Evolutionary conservation across 129 eudicot genomes (phyloP).

Genomic region (Deinandra increscens): DNA sequence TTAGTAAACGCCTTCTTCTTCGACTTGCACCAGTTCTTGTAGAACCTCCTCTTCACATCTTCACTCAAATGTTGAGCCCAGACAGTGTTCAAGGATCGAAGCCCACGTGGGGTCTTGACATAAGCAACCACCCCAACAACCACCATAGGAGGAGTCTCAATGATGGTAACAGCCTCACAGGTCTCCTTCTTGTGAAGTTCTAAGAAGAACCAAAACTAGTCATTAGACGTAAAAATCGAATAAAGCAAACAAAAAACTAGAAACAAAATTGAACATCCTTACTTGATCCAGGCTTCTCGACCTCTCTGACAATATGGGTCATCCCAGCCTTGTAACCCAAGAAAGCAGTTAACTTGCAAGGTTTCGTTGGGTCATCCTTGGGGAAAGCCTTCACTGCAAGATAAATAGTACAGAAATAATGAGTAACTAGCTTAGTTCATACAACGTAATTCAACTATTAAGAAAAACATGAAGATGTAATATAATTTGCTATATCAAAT

Average conservation of each 20-base stretch:
- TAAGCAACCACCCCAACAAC: conserved; percentile 27
- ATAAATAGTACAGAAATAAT: not conserved
- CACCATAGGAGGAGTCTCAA: conserved; percentile 31
- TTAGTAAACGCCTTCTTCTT: conserved; percentile 58
- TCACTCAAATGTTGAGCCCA: conserved; percentile 52
- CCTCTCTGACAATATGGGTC: conserved; percentile 56
- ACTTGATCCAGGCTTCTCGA: conserved; percentile 57
- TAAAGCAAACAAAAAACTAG: not conserved
- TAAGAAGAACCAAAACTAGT: not conserved
- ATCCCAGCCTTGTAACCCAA: conserved; percentile 60
- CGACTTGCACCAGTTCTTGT: conserved; percentile 56
- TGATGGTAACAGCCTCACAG: conserved; percentile 64
- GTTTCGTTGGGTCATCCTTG: conserved; percentile 50
- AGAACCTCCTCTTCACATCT: conserved; percentile 21
- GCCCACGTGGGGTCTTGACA: conserved; percentile 29
- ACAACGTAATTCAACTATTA: not conserved
- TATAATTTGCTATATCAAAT: not conserved
- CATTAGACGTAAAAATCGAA: not conserved
- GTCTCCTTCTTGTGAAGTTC: conserved; percentile 87
- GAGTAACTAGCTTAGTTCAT: not conserved
- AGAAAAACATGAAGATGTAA: not conserved
- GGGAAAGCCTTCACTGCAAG: conserved; percentile 52
- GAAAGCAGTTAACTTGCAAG: conserved; percentile 53
- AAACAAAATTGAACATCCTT: not conserved
- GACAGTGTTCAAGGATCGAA: conserved; percentile 25